phyloP scores from a whole-genome alignment of 306 rosid genomes.

The Cucurbita maxima region DNA sequence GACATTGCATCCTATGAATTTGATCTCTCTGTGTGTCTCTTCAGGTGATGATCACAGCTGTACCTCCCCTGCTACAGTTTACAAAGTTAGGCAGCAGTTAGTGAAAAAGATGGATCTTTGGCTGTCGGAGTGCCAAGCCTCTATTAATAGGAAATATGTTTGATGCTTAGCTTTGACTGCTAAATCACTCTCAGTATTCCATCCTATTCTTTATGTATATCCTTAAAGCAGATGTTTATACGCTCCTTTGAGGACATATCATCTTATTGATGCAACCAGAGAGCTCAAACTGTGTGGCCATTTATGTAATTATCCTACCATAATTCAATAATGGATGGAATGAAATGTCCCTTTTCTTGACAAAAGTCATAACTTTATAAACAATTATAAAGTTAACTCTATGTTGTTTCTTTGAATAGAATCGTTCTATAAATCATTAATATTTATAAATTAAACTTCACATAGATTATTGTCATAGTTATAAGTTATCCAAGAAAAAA shows the following conservation, averaged over 20 bases:
- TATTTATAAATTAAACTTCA: too few relatives aligned
- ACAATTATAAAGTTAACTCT: too few relatives aligned
- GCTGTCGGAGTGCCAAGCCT: slow-evolving; percentile 52
- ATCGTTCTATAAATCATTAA: too few relatives aligned
- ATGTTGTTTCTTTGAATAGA: too few relatives aligned
- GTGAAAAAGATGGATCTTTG: slow-evolving; percentile 62
- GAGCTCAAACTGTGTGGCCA: not conserved
- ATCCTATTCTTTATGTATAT: not conserved
- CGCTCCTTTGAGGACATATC: not conserved
- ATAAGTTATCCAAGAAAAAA: too few relatives aligned
- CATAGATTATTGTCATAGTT: too few relatives aligned
- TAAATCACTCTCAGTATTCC: not conserved
- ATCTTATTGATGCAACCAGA: not conserved
- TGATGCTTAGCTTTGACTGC: slow-evolving; percentile 6
- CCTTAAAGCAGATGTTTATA: not conserved
- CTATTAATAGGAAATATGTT: slow-evolving; percentile 13
- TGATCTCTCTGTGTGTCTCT: not conserved
- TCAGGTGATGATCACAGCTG: slow-evolving; percentile 65
- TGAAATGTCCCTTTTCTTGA: too few relatives aligned
- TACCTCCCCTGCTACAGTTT: slow-evolving; percentile 63
- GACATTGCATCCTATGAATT: not conserved
- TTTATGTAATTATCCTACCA: not conserved
- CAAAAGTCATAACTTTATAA: too few relatives aligned
- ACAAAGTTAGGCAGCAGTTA: slow-evolving; percentile 67
- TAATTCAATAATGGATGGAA: not conserved